Percentiles rank a stretch among this genome's conserved stretches.
Evolutionary conservation across 1,139 yeast genomes (phyloP).

Genomic region (Yamadazyma sp.): DNA sequence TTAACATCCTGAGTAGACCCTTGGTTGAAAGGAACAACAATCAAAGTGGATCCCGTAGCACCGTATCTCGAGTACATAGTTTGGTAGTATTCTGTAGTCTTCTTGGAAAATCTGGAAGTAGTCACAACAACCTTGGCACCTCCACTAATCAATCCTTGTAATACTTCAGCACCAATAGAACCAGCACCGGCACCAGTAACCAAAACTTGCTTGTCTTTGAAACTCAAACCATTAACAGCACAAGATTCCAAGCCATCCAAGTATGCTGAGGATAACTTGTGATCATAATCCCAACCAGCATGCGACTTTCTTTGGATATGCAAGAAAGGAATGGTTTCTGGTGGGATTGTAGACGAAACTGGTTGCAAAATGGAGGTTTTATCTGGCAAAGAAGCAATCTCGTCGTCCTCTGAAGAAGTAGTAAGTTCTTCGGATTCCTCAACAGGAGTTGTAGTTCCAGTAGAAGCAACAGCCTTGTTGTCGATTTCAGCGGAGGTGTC

Average conservation of each 20-base stretch:
- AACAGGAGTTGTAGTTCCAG: constrained; percentile 42
- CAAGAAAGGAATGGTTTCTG: constrained; percentile 91
- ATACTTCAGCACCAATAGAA: constrained; percentile 95
- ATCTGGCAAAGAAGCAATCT: constrained; percentile 80
- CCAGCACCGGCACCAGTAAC: constrained; percentile 99
- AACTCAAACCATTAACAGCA: constrained; percentile 89
- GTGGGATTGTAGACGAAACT: constrained; percentile 70
- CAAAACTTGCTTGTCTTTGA: constrained; percentile 83
- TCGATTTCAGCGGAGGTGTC: constrained; percentile 67
- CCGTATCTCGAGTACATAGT: constrained; percentile 89
- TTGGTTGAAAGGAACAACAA: constrained; percentile 98
- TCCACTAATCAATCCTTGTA: constrained; percentile 93
- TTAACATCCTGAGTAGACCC: constrained; percentile 94
- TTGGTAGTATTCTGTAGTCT: constrained; percentile 95
- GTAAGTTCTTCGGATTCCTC: constrained; percentile 52
- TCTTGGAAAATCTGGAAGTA: constrained; percentile 91
- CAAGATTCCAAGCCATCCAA: constrained; percentile 90
- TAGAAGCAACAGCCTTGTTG: constrained; percentile 35
- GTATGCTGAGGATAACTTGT: constrained; percentile 70
- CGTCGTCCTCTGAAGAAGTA: constrained; percentile 58
- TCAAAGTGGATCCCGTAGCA: constrained; percentile 85
- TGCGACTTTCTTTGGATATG: constrained; percentile 78
- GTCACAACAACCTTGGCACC: constrained; percentile 98
- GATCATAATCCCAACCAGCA: constrained; percentile 86
- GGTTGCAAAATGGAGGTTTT: constrained; percentile 68